phyloP scores from a whole-genome alignment of 2,329 filamentous ascomycete genomes.

The Chaetothyriales sp. region DNA sequence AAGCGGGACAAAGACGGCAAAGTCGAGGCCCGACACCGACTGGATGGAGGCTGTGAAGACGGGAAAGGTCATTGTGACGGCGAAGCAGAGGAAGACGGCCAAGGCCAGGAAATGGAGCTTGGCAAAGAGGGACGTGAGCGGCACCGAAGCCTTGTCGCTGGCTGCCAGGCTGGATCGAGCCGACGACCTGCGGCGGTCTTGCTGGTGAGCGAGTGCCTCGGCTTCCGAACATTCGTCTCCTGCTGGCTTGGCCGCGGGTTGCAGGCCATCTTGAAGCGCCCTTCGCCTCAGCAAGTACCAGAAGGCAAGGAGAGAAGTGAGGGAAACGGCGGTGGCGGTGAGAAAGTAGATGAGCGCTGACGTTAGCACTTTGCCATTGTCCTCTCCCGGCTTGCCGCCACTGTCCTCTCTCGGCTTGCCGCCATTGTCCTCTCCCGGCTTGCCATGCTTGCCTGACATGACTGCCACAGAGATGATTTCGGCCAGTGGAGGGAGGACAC shows the following conservation, averaged over 20 bases:
- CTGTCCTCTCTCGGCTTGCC: slow-evolving; percentile 23
- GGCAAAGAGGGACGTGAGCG: slow-evolving; percentile 53
- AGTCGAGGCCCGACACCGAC: slow-evolving; percentile 45
- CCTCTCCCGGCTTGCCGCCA: slow-evolving; percentile 23
- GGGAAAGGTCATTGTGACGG: slow-evolving; percentile 84
- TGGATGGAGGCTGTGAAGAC: slow-evolving; percentile 67
- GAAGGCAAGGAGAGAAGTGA: slow-evolving; percentile 58
- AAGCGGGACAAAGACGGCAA: slow-evolving; percentile 71
- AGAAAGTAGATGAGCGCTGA: slow-evolving; percentile 86
- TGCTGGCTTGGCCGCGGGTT: slow-evolving; percentile 9
- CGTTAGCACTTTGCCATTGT: slow-evolving; percentile 39
- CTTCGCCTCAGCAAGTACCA: slow-evolving; percentile 53
- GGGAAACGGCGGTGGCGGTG: slow-evolving; percentile 66
- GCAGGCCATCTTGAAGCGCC: slow-evolving; percentile 4
- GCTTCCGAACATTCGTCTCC: slow-evolving; percentile 11
- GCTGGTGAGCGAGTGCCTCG: slow-evolving; percentile 7
- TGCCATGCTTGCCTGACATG: slow-evolving; percentile 36
- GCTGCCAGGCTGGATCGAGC: slow-evolving; percentile 31
- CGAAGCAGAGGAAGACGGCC: slow-evolving; percentile 70
- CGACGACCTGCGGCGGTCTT: slow-evolving; percentile 7
- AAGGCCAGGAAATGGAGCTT: slow-evolving; percentile 68
- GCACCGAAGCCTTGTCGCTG: slow-evolving; percentile 28
- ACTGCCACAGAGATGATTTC: slow-evolving; percentile 74
- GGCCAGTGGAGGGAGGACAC: slow-evolving; percentile 73
- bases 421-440: slow-evolving; percentile 24